These are phyloP conservation scores for Picochlorum sp. DNA, from an alignment of 139 green algal species.

Conservation along the genomic window DNA sequence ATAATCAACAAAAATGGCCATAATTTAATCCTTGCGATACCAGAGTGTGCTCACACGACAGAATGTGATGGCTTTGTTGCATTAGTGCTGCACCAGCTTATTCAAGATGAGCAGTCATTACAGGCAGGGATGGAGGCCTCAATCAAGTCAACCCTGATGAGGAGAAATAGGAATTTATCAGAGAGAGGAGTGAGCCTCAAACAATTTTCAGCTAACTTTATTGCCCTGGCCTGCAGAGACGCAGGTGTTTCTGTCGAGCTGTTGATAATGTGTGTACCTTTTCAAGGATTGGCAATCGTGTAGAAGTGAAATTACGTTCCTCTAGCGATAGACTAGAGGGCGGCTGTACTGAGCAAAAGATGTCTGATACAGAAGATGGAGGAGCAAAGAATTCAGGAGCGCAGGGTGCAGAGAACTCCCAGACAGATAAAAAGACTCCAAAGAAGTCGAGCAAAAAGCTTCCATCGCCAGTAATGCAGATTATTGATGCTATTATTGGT, in stretches of 20 bases:
- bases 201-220: constrained; percentile 47
- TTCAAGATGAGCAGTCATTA: constrained; percentile 84
- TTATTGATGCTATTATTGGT: neutral
- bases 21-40: constrained; percentile 65
- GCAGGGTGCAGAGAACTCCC: neutral
- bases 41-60: constrained; percentile 38
- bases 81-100: constrained; percentile 72
- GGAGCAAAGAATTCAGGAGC: too few species aligned
- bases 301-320: too few species aligned
- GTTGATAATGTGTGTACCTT: too few species aligned
- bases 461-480: neutral
- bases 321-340: too few species aligned
- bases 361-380: too few species aligned
- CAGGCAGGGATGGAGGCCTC: constrained; percentile 85
- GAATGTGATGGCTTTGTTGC: constrained; percentile 58
- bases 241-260: constrained; percentile 72
- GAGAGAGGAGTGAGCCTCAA: constrained; percentile 25
- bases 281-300: too few species aligned
- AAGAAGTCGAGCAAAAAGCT: neutral
- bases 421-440: neutral
- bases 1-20: constrained; percentile 48
- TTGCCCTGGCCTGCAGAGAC: constrained; percentile 50
- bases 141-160: constrained; percentile 54
- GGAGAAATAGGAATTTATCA: neutral
- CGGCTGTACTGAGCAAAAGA: too few species aligned